Conservation (phyloP, 2,329 filamentous ascomycete species). For the Aurifilum marmelostoma region DNA sequence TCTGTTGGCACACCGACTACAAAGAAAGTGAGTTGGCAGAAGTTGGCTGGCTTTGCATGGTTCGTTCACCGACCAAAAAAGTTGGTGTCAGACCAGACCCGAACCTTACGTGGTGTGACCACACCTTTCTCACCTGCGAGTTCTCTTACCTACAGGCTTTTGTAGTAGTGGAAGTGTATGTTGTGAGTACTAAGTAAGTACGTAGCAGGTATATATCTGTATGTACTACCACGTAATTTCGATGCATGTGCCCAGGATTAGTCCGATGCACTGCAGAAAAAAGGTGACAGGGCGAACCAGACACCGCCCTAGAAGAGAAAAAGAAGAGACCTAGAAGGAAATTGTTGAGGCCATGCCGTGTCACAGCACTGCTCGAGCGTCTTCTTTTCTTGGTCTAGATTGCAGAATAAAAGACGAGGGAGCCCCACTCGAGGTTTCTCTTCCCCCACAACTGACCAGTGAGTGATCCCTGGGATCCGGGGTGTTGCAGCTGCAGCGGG, state of each 20-base stretch:
- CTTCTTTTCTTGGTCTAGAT: background rate
- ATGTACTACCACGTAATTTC: background rate
- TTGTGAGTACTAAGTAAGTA: background rate
- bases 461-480: conserved; percentile 11
- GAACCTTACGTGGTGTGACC: background rate
- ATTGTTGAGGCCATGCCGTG: background rate
- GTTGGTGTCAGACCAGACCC: background rate
- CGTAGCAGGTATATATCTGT: background rate
- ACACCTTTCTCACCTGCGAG: background rate
- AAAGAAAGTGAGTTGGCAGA: background rate
- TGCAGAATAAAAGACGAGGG: background rate
- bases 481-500: conserved; percentile 22
- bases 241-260: background rate
- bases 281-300: background rate
- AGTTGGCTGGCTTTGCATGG: background rate
- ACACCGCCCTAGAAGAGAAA: no score
- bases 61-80: conserved; percentile 1
- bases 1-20: background rate
- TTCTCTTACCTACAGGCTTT: no score
- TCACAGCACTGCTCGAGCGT: background rate
- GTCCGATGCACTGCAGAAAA: background rate
- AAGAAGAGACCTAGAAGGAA: background rate
- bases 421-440: background rate
- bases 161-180: background rate
- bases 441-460: conserved; percentile 14